Evolutionary conservation across 225 moss, liverwort and hornwort genomes (phyloP).

Genomic region (Marchantia paleacea): DNA sequence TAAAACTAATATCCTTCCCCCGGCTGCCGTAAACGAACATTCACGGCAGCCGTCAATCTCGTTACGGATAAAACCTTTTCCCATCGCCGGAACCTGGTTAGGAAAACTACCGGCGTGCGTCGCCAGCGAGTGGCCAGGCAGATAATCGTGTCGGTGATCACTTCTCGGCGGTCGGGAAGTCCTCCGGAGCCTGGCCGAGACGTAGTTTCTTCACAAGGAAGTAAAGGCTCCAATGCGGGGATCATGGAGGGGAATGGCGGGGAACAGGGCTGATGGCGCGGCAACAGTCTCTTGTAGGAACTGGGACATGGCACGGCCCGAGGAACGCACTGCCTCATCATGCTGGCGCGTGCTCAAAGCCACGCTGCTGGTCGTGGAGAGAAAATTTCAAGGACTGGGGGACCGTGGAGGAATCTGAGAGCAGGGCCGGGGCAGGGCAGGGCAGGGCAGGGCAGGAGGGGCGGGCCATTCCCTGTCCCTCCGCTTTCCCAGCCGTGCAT

Average conservation of each 20-base stretch:
- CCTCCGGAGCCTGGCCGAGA: too few species aligned
- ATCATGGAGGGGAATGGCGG: constrained; percentile 16
- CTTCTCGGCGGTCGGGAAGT: background rate
- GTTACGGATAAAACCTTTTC: background rate
- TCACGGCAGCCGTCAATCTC: constrained; percentile 2
- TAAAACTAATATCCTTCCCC: background rate
- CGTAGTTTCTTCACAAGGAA: constrained; percentile 1
- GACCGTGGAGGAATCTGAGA: background rate
- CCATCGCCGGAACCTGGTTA: background rate
- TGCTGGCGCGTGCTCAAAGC: constrained; percentile 17
- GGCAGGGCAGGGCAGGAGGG: background rate
- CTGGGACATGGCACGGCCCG: constrained; percentile 15
- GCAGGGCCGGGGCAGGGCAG: background rate
- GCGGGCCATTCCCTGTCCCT: background rate
- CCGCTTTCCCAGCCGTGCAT: constrained; percentile 10
- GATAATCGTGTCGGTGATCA: background rate
- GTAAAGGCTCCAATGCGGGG: background rate
- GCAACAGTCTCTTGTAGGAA: constrained; percentile 2
- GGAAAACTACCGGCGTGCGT: background rate
- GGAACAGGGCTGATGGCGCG: constrained; percentile 10
- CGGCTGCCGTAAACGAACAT: constrained; percentile 1
- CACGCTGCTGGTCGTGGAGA: constrained; percentile 17
- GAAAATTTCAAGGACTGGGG: constrained; percentile 5
- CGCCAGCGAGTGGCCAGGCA: constrained; percentile 6
- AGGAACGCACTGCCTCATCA: constrained; percentile 1